Evolutionary conservation across 768 basidiomycete genomes (phyloP), one percentile per base, ranked within the genome.

Genomic region (Auriscalpium orientale): DNA sequence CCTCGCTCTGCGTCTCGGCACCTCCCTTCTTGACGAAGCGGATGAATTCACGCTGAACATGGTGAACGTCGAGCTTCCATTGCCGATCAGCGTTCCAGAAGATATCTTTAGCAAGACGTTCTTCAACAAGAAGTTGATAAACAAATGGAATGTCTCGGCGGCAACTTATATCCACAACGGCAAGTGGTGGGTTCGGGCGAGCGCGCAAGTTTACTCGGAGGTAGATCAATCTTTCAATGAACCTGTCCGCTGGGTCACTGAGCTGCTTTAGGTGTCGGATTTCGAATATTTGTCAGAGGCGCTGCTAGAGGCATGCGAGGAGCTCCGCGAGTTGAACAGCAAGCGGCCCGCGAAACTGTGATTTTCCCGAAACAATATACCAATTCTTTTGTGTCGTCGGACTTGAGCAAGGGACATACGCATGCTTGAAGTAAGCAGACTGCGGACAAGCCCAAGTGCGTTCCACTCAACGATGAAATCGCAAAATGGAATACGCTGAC

Each of bases 11-110:
- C 68, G 81, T 8, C 73, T 91, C 44, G 81, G 79, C 1, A 91
- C 89, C 0, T 59, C 64, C 2, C 73, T 85, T 4, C 72, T 92
- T 73, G 85, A 90, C 56, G 74, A 74, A 3, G 56, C 61, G 2
- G 72, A 72, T 15, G 81, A 83, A 56, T 68, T 89, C 13, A 89
- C 86, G 0, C 70, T 81, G 12, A 82, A 77, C 59, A 91, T 93
- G 89, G 89, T 88, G 33, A 76, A 74, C 20, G 74, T 79, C 52
- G 69, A 64, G 43, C 67, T 79, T 1, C 78, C 77, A 40, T 60
- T 72, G 6, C 51, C 72, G 15, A 54, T 69, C 13, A 58, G 60
- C 7, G 59, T 62, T 8, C 55, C 59, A 12, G 64, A 62, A 40
- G 58, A 51, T 44, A 62, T 46, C n/a, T 51, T 54, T 28, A 62